phyloP scores from a whole-genome alignment of 768 basidiomycete species.

The Tylopilus plumbeoviolaceoides region DNA sequence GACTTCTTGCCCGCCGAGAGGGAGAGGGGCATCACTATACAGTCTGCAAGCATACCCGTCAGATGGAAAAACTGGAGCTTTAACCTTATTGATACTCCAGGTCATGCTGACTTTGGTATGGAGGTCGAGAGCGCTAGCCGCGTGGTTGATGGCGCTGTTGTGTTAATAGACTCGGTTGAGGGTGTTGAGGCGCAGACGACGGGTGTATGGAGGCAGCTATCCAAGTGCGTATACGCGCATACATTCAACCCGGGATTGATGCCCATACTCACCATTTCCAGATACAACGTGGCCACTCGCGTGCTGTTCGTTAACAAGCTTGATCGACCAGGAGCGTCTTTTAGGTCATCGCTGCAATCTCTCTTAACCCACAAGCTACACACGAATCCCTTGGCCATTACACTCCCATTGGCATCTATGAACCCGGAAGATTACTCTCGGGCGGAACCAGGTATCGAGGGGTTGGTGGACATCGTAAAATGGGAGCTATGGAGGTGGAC shows the following conservation, averaged over 20 bases:
- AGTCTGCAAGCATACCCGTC: conserved; percentile 88
- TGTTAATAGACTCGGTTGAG: conserved; percentile 86
- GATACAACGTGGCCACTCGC: conserved; percentile 75
- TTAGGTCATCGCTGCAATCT: conserved; percentile 66
- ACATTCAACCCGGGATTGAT: neutral
- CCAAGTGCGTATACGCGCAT: conserved; percentile 53
- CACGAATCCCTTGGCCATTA: conserved; percentile 62
- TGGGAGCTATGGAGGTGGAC: conserved; percentile 84
- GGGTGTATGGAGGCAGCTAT: conserved; percentile 84
- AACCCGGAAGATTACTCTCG: conserved; percentile 56
- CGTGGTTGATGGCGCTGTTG: conserved; percentile 85
- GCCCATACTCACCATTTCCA: conserved; percentile 26
- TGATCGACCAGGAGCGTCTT: conserved; percentile 82
- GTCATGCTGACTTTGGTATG: conserved; percentile 96
- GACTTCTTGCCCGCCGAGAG: conserved; percentile 88
- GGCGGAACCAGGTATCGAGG: conserved; percentile 82
- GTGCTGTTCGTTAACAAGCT: conserved; percentile 86
- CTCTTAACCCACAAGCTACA: conserved; percentile 73
- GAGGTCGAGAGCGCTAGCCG: conserved; percentile 92
- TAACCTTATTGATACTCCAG: conserved; percentile 88
- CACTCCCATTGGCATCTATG: conserved; percentile 78
- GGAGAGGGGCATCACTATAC: conserved; percentile 88
- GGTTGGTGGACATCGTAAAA: conserved; percentile 76
- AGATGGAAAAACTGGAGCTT: conserved; percentile 81
- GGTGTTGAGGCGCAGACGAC: conserved; percentile 89